A percentile compares a stretch with the other conserved stretches of the same genome.
phyloP scores from a whole-genome alignment of 768 basidiomycete genomes.

The Suillus fuscotomentosus region DNA sequence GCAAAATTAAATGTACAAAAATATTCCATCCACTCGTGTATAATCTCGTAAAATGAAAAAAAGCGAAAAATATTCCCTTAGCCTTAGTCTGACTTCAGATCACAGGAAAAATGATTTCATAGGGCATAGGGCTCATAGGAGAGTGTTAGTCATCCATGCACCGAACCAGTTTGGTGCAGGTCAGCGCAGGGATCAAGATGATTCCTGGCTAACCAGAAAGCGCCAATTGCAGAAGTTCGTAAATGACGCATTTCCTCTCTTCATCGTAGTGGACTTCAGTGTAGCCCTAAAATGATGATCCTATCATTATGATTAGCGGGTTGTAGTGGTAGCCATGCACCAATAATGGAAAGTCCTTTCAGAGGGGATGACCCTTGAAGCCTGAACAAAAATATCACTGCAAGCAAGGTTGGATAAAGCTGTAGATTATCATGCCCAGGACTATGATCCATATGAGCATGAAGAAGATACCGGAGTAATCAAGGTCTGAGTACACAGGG shows the following conservation, averaged over 20 bases:
- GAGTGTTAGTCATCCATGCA: no score
- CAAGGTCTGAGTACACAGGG: constrained; percentile 38
- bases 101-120: no score
- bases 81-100: no score
- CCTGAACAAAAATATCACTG: constrained; percentile 42
- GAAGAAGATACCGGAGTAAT: constrained; percentile 50
- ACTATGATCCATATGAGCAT: constrained; percentile 54
- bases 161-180: no score
- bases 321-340: constrained; percentile 41
- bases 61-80: no score
- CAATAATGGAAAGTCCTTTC: constrained; percentile 98
- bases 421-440: constrained; percentile 55
- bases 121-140: no score
- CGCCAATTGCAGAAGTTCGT: constrained; percentile 95
- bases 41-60: no score
- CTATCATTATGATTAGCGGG: neutral
- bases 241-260: constrained; percentile 94
- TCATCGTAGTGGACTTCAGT: constrained; percentile 98
- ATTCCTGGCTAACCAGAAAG: constrained; percentile 72
- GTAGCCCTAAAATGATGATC: constrained; percentile 68
- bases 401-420: constrained; percentile 55
- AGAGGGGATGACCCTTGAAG: constrained; percentile 95
- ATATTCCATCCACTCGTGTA: no score
- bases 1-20: no score
- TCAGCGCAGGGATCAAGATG: neutral